Percentiles rank a stretch among this genome's conserved stretches.
Conservation (phyloP, 2,329 filamentous ascomycete genomes). For the Fusarium sp. region DNA sequence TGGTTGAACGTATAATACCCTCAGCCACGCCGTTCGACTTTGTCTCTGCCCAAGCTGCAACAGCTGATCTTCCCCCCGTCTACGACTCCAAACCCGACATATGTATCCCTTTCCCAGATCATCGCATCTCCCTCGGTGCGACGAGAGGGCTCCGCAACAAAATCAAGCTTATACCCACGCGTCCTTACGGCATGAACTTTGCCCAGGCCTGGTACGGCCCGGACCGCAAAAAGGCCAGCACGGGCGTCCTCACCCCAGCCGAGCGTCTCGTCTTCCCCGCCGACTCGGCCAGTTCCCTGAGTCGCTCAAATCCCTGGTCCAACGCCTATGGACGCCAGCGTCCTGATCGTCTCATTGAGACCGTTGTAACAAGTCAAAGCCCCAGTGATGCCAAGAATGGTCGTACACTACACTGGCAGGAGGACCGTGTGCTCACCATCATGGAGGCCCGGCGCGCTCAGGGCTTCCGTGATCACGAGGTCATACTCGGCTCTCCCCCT, state of each 20-base stretch:
- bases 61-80: conserved; percentile 71
- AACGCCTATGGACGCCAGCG: conserved; percentile 65
- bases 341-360: conserved; percentile 67
- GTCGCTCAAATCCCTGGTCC: conserved; percentile 55
- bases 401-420: conserved; percentile 71
- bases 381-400: conserved; percentile 68
- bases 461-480: conserved; percentile 76
- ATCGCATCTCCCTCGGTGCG: conserved; percentile 63
- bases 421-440: conserved; percentile 71
- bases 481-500: conserved; percentile 68
- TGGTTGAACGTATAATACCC: conserved; percentile 61
- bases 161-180: conserved; percentile 69
- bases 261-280: conserved; percentile 57
- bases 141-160: conserved; percentile 56
- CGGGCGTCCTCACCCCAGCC: conserved; percentile 50
- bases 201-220: conserved; percentile 56
- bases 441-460: conserved; percentile 77
- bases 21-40: conserved; percentile 69
- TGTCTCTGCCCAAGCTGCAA: conserved; percentile 64
- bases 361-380: conserved; percentile 67
- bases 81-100: conserved; percentile 70
- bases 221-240: conserved; percentile 35
- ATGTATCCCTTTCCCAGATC: conserved; percentile 76
- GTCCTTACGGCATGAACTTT: conserved; percentile 67
- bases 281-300: conserved; percentile 20